Evolutionary conservation across 305 asterid species (phyloP), one percentile per base, ranked within the genome.

Genomic region (Fraxinus sp.): DNA sequence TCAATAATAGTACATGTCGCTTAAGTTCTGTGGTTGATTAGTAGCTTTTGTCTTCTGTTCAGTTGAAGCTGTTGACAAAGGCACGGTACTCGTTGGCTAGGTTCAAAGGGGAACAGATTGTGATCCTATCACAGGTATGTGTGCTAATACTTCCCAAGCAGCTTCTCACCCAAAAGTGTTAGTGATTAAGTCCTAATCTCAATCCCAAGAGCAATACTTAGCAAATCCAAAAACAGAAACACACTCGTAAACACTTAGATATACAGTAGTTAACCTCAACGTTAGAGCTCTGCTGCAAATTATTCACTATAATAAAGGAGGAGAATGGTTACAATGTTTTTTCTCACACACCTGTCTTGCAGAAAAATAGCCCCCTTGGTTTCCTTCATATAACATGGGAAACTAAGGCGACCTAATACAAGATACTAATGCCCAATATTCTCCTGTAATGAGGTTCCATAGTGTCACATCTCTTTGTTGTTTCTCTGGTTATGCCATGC

Each of bases 41-140:
- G 26, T 80, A 77, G 77, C 76, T 80, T 83, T 78, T 80, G 72
- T 85, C 49, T 49, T 82, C 59, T 81, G 82, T 46, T 74, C 85
- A 94, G 97, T 84, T 94, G 88, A 94, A 90, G 87, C 87, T 94
- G 84, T 87, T 94, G 92, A 82, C 94, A 3, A 91, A 90, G 88
- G 93, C 94, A 7, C 87, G 92, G 30, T 91, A 90, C 87, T 89
- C 93, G 57, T 66, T 87, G 83, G 91, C 94, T 36, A 90, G 85
- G 84, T 94, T 93, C 86, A 88, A 86, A 85, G 97, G 91, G 16
- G 95, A 94, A 85, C 97, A 94, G 79, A 92, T 93, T 22, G 98
- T 93, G 82, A 72, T 94, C 83, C 92, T 94, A 77, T 94, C 98
- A 18, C 98, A 94, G 95, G 97, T 91, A 89, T 72, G 83, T 78